Percentiles rank a stretch among this genome's conserved stretches.
Evolutionary conservation across 176 grass and related monocot species (phyloP).

Genomic region (Ampelocalamus luodianensis): DNA sequence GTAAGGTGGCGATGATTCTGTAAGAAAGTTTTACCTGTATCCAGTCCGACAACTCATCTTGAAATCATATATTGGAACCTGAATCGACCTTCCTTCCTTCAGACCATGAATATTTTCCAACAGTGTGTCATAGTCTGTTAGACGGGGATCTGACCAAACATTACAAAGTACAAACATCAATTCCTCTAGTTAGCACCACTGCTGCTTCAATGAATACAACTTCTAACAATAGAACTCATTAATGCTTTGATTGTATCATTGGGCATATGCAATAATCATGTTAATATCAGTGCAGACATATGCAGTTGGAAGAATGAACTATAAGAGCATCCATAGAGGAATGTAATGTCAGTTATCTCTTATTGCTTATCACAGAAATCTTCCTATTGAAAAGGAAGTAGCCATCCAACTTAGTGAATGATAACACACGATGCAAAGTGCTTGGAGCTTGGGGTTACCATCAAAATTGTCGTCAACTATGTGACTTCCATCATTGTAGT

Average conservation of each 20-base stretch:
- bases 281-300: constrained; percentile 9
- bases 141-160: constrained; percentile 81
- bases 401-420: background rate
- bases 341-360: background rate
- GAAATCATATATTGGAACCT: constrained; percentile 99
- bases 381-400: background rate
- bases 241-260: constrained; percentile 17
- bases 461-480: constrained; percentile 98
- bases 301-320: constrained; percentile 31
- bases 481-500: constrained; percentile 88
- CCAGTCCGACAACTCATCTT: constrained; percentile 85
- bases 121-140: constrained; percentile 93
- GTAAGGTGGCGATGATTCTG: constrained; percentile 31
- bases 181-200: constrained; percentile 13
- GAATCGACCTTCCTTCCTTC: constrained; percentile 77
- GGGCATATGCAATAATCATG: background rate
- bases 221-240: background rate
- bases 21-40: constrained; percentile 59
- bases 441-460: constrained; percentile 53
- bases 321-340: background rate
- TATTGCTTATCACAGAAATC: background rate
- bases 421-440: constrained; percentile 14
- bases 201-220: background rate
- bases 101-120: constrained; percentile 92
- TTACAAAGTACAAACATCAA: constrained; percentile 27